A percentile compares a stretch with the other conserved stretches of the same genome.
Evolutionary conservation across 1,284 basidiomycete genomes (phyloP).

Genomic region (Retiboletus flavoniger): DNA sequence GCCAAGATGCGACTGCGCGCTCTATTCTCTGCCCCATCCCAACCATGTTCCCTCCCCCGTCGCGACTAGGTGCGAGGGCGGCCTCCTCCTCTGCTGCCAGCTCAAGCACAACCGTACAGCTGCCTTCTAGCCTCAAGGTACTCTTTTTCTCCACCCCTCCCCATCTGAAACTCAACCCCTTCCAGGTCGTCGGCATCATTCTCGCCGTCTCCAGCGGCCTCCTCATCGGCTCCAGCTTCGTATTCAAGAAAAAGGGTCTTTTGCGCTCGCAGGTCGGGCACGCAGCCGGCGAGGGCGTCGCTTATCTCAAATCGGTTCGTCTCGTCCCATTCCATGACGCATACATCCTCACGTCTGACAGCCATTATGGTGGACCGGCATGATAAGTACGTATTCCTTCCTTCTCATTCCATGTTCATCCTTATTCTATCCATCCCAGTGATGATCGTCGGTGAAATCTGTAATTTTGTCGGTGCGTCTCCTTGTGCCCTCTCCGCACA

Average conservation of each 20-base stretch:
- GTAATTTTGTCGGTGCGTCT: constrained; percentile 75
- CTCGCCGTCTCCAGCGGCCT: constrained; percentile 83
- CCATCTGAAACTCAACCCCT: background rate
- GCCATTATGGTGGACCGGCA: constrained; percentile 85
- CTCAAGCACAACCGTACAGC: constrained; percentile 20
- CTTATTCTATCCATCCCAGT: constrained; percentile 41
- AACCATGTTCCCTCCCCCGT: constrained; percentile 16
- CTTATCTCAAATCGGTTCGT: constrained; percentile 87
- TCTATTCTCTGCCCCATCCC: background rate
- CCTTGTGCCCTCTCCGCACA: constrained; percentile 21
- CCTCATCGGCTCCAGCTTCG: constrained; percentile 91
- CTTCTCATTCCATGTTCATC: background rate
- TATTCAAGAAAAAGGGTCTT: constrained; percentile 95
- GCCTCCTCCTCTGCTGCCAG: constrained; percentile 30
- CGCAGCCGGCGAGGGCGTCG: constrained; percentile 88
- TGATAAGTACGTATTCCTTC: constrained; percentile 52
- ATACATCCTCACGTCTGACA: constrained; percentile 28
- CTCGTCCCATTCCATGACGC: background rate
- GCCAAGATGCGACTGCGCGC: constrained; percentile 9
- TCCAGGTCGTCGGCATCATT: constrained; percentile 71
- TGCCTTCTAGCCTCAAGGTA: constrained; percentile 38
- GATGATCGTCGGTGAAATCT: constrained; percentile 80
- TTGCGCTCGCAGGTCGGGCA: constrained; percentile 66
- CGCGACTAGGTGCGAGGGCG: constrained; percentile 16
- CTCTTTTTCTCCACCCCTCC: background rate